A percentile compares a stretch with the other conserved stretches of the same genome.
Conservation (phyloP, 345 rosid genomes). For the Citrus sp. region DNA sequence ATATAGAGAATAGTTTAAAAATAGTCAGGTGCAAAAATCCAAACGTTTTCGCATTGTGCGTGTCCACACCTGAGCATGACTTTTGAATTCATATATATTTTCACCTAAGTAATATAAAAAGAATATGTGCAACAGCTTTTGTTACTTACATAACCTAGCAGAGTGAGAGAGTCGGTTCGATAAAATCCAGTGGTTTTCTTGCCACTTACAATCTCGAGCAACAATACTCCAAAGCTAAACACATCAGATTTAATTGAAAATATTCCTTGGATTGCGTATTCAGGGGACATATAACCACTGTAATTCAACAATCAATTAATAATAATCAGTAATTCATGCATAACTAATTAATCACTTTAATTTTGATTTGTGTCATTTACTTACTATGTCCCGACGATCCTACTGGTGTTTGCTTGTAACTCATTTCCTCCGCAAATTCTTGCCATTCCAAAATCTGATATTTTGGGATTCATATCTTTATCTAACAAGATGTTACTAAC, state of each 20-base stretch:
- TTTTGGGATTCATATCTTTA: conserved; percentile 42
- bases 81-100: too few relatives aligned
- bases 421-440: conserved; percentile 9
- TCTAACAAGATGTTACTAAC: conserved; percentile 50
- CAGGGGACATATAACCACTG: conserved; percentile 45
- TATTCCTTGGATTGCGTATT: conserved; percentile 7
- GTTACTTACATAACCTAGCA: conserved; percentile 26
- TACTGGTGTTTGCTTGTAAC: neutral
- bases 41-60: too few relatives aligned
- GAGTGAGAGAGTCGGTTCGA: conserved; percentile 22
- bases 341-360: too few relatives aligned
- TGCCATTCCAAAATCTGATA: conserved; percentile 46
- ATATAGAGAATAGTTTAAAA: too few relatives aligned
- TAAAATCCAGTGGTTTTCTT: conserved; percentile 42
- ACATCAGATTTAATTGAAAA: conserved; percentile 11
- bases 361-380: neutral
- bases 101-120: too few relatives aligned
- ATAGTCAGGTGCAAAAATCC: too few relatives aligned
- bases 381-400: conserved; percentile 11
- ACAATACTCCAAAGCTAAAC: conserved; percentile 1
- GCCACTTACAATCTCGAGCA: conserved; percentile 34
- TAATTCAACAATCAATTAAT: neutral
- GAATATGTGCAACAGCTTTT: neutral
- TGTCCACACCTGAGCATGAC: too few relatives aligned
- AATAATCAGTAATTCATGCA: too few relatives aligned